These are phyloP conservation scores for Alnus rubra DNA, from an alignment of 306 rosid genomes.

Conservation along the genomic window DNA sequence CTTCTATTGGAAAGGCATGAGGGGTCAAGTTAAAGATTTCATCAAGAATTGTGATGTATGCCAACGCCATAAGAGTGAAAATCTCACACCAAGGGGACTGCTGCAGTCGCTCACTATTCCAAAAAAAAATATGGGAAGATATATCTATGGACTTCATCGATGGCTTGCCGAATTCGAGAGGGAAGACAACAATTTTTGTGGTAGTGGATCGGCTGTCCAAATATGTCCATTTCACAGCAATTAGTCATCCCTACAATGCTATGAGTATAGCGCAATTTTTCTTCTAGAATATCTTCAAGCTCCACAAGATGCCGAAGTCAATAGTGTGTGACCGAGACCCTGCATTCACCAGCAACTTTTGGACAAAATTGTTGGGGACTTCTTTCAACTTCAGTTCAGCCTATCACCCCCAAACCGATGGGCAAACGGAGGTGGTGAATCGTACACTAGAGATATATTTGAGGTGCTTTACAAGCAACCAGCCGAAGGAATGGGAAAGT, in stretches of 20 bases:
- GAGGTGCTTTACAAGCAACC: too few species aligned
- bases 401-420: too few species aligned
- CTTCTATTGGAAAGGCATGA: not conserved
- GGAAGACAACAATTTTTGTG: not conserved
- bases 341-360: too few species aligned
- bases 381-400: too few species aligned
- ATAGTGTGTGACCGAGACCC: too few species aligned
- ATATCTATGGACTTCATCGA: not conserved
- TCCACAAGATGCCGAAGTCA: not conserved
- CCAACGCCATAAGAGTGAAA: not conserved
- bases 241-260: not conserved
- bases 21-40: not conserved
- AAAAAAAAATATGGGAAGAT: not conserved
- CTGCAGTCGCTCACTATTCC: not conserved
- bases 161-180: accelerated
- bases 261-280: accelerated
- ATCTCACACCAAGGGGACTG: not conserved
- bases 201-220: not conserved
- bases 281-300: accelerated
- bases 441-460: too few species aligned
- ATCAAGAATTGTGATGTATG: not conserved
- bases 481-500: too few species aligned
- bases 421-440: too few species aligned
- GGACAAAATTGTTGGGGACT: too few species aligned
- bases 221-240: not conserved